Base-by-base conservation (phyloP, 331 rosid species). In the Phaseolus coccineus region DNA sequence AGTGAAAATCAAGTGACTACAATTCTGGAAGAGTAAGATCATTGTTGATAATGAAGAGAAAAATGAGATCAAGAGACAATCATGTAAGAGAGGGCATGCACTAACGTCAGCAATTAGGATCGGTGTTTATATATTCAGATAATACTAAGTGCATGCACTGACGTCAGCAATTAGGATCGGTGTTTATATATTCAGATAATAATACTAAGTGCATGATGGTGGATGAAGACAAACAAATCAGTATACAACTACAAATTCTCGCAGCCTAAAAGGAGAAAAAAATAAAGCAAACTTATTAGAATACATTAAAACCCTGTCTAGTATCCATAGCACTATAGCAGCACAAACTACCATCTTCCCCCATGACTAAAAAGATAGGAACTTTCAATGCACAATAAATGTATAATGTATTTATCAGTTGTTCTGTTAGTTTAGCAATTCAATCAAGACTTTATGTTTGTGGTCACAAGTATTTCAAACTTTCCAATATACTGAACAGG, bases 1-100 rank as follows among this genome's bases (percentile, higher is more conserved):
- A 50, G 3, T 77, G 61, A 56, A 63, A 61, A 5, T 79, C 64
- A 51, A 73, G 69, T 52, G 35, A 74, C 44, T 44, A 55, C 63
- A 75, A 67, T 40, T 59, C 22, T 46, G 30, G 77, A 67, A 51
- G 35, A 42, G 56, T 58, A 33, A 62, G 52, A 75, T 61, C 37
- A 25, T n/a, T 16, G 47, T 25, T 74, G 42, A 78, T 33, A 52
- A 66, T 47, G n/a, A 19, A 19, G 22, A 19, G 22, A 46, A 81
- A 39, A 53, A 40, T 24, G 42, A 24, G 51, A 69, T 40, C 42
- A 59, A 82, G 48, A 44, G 16, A 35, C 25, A 37, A 77, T 35
- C 73, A 12, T 39, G 61, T 8, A 8, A 53, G 14, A 2, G 44
- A 44, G 28, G 51, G 67, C 25, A 46, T n/a, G 77, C 13, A 70